phyloP scores from a whole-genome alignment of 2,329 filamentous ascomycete species.

The Aspergillus thermomutatus region DNA sequence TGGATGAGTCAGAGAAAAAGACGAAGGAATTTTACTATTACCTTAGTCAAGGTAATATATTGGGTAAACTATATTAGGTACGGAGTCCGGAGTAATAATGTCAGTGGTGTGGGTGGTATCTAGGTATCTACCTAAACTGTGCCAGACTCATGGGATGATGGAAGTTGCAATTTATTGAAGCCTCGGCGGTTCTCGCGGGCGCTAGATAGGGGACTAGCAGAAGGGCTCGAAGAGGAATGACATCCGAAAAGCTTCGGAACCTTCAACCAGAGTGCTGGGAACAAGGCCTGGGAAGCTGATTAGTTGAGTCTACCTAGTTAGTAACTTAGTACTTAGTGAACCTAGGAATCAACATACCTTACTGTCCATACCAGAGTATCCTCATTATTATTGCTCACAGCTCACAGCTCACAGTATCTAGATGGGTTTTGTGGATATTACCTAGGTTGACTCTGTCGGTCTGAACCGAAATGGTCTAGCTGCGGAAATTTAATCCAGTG shows the following conservation, averaged over 20 bases:
- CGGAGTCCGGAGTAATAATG: no score
- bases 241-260: slow-evolving; percentile 15
- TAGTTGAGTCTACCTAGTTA: no score
- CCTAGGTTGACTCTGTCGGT: not conserved
- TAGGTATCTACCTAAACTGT: not conserved
- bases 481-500: not conserved
- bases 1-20: not conserved
- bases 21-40: not conserved
- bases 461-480: not conserved
- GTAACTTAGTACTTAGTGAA: no score
- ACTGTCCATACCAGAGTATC: no score
- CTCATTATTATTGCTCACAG: not conserved
- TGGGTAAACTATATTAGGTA: no score
- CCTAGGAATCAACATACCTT: no score
- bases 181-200: slow-evolving; percentile 7
- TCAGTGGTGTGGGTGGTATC: no score
- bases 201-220: slow-evolving; percentile 8
- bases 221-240: slow-evolving; percentile 9
- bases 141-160: no score
- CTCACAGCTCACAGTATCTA: slow-evolving; percentile 1
- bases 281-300: slow-evolving; percentile 5
- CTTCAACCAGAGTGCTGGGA: slow-evolving; percentile 20
- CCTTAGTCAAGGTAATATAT: no score
- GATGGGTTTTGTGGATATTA: no score
- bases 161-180: not conserved